Evolutionary conservation across 306 rosid species (phyloP).

Genomic region (Chamaecrista fasciculata): DNA sequence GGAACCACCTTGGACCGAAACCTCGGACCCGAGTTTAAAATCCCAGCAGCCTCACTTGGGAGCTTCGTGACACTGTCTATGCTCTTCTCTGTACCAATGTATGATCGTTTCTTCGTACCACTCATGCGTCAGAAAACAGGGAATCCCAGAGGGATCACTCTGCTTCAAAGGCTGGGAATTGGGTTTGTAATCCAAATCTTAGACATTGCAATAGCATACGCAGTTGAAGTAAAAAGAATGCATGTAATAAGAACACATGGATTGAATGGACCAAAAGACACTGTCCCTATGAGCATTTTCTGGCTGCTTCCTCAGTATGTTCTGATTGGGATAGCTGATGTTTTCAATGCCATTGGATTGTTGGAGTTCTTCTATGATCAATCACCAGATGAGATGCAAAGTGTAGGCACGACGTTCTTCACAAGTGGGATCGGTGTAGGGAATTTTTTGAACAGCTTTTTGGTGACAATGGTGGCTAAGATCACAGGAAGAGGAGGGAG

Average conservation of each 20-base stretch:
- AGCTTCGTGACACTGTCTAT: conserved; percentile 73
- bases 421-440: conserved; percentile 79
- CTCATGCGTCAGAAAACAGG: conserved; percentile 58
- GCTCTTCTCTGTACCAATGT: conserved; percentile 69
- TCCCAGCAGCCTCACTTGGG: conserved; percentile 80
- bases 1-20: conserved; percentile 77
- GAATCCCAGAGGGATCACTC: conserved; percentile 80
- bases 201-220: conserved; percentile 61
- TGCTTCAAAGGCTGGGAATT: conserved; percentile 80
- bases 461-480: conserved; percentile 62
- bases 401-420: conserved; percentile 75
- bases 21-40: conserved; percentile 52
- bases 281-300: conserved; percentile 70
- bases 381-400: conserved; percentile 81
- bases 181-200: conserved; percentile 67
- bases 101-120: conserved; percentile 65
- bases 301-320: conserved; percentile 74
- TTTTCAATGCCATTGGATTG: conserved; percentile 74
- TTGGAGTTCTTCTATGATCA: conserved; percentile 92
- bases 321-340: conserved; percentile 78
- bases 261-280: conserved; percentile 37
- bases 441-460: conserved; percentile 71
- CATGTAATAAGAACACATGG: conserved; percentile 48
- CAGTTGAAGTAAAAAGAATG: conserved; percentile 64
- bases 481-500: conserved; percentile 55